Percentiles rank a stretch among this genome's conserved stretches.
These are phyloP conservation scores for Aurantiochytrium sp. DNA, from an alignment of 108 stramenopile genomes.

Conservation along the genomic window DNA sequence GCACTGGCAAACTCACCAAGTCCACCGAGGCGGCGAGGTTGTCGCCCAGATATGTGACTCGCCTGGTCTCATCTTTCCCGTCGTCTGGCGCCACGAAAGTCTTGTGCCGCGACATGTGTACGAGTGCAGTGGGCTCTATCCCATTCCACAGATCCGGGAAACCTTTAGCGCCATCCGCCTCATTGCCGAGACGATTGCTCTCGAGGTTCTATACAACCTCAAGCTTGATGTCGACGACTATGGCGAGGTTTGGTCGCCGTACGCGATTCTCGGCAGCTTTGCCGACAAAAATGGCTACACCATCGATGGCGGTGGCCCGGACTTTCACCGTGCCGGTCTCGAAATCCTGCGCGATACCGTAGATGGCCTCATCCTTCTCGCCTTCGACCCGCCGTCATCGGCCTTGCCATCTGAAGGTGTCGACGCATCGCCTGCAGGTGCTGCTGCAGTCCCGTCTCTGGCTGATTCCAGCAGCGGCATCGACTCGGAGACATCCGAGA, in stretches of 20 bases:
- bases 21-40: conserved; percentile 45
- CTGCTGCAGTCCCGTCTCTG: not conserved
- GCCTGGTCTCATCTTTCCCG: conserved; percentile 96
- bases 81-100: conserved; percentile 58
- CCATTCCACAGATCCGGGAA: conserved; percentile 94
- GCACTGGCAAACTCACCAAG: conserved; percentile 80
- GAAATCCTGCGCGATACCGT: conserved; percentile 9
- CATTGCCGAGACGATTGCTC: conserved; percentile 81
- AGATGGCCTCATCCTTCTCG: not conserved
- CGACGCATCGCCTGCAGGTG: not conserved
- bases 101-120: not conserved
- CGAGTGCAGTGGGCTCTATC: conserved; percentile 82
- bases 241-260: not conserved
- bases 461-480: too few species aligned
- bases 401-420: too few species aligned
- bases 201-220: conserved; percentile 37
- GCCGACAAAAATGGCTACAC: conserved; percentile 1
- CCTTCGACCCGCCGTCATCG: not conserved
- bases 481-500: too few species aligned
- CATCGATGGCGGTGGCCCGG: conserved; percentile 14
- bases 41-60: conserved; percentile 82
- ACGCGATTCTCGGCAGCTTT: not conserved
- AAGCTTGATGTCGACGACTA: not conserved
- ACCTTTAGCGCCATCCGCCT: conserved; percentile 74
- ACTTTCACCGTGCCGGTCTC: conserved; percentile 19